Evolutionary conservation across 2,329 filamentous ascomycete genomes (phyloP), one percentile per base, ranked within the genome.

Genomic region (Corinectria fuckeliana): DNA sequence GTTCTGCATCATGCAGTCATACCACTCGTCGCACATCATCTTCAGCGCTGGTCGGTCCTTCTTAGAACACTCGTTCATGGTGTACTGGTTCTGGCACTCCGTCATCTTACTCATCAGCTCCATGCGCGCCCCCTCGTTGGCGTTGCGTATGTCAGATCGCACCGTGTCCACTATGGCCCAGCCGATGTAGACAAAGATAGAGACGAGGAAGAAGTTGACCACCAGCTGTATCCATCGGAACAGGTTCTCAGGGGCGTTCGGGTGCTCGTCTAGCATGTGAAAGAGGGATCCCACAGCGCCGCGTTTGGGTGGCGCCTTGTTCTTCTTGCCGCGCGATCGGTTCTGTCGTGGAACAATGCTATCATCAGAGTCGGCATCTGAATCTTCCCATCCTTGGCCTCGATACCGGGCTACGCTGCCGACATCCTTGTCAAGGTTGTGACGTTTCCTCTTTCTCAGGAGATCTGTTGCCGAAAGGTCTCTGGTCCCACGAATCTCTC

Each of bases 1-100:
- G 70, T 97, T 91, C 65, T 89, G 87, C 65, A 89, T 88, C 92
- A 97, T 97, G 77, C 95, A 98, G 28, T 86, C 81, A 64, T 90
- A 88, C 94, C 94, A 98, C 62, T 89, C 85, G 30, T 88, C 85
- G 74, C 95, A 99, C 4, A 90, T 79, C 0, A 77, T 78, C 61
- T 90, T 85, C 67, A 98, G 80, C 0, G 91, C 92, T 0, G 93
- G 94, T 13, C 90, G 84, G 16, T 84, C 84, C 3, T 84, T 82
- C 55, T 77, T 75, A 0, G 83, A 85, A 74, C 95, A 99, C 34
- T 83, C 81, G 71, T 99, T 99, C 47, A 87, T 82, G 2, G 83
- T 79, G 75, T 90, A 99, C 63, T 94, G 83, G 36, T 85, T 84
- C 2, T 85, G 84, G 74, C 95, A 99, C 6, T 82, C 80, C 1